These are phyloP conservation scores for Lodderomyces orthopsilosis DNA, from an alignment of 1,139 yeast species.

Conservation along the genomic window DNA sequence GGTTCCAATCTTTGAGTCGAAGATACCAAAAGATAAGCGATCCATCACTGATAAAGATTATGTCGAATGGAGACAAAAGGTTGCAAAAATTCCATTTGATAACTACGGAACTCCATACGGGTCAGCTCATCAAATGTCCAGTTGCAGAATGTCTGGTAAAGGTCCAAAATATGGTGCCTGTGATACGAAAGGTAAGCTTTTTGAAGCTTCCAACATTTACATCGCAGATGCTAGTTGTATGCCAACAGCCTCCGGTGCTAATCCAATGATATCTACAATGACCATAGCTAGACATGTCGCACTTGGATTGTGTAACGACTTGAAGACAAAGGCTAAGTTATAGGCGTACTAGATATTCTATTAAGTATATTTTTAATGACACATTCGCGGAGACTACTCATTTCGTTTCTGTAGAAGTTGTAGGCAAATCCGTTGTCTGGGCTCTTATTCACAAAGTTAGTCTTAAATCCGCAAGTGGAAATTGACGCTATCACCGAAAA, in stretches of 20 bases:
- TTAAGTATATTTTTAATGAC: conserved; percentile 1
- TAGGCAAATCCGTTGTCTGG: no score
- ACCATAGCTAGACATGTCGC: conserved; percentile 39
- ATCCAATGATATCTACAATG: conserved; percentile 51
- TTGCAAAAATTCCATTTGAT: conserved; percentile 27
- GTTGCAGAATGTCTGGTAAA: conserved; percentile 54
- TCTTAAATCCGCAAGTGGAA: neutral
- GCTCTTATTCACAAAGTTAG: no score
- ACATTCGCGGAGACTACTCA: neutral
- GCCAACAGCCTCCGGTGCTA: conserved; percentile 62
- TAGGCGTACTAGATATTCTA: conserved; percentile 13
- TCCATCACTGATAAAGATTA: conserved; percentile 44
- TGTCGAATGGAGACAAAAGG: conserved; percentile 41
- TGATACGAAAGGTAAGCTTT: conserved; percentile 48
- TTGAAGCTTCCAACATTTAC: conserved; percentile 51
- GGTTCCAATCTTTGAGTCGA: conserved; percentile 39
- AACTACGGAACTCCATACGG: conserved; percentile 39
- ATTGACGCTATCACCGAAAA: no score
- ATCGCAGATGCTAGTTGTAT: conserved; percentile 57
- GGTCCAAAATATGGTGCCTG: conserved; percentile 50
- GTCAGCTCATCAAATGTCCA: conserved; percentile 61
- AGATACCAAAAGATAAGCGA: conserved; percentile 42
- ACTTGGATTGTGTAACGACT: conserved; percentile 33
- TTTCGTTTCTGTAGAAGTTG: no score
- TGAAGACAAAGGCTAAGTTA: conserved; percentile 29